Percentiles rank a stretch among this genome's conserved stretches.
These are phyloP conservation scores for Cryoendolithus antarcticus DNA, from an alignment of 2,329 filamentous ascomycete genomes.

Conservation along the genomic window DNA sequence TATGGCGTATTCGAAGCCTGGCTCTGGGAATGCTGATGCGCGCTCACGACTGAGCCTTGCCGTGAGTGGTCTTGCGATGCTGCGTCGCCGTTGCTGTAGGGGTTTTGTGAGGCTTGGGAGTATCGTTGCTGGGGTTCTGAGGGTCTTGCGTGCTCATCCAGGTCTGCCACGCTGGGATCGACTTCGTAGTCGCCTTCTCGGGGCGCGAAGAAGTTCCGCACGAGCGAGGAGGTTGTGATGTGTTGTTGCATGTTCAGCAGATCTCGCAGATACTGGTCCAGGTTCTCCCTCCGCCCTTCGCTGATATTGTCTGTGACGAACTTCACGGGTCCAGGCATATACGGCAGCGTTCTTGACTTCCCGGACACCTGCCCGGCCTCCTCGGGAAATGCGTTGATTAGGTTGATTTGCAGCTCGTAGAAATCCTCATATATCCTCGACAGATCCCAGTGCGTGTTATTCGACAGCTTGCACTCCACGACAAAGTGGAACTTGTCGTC, in stretches of 20 bases:
- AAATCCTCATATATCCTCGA: conserved; percentile 97
- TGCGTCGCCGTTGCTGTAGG: conserved; percentile 10
- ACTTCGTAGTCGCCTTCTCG: conserved; percentile 89
- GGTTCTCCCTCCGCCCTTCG: conserved; percentile 78
- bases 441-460: conserved; percentile 84
- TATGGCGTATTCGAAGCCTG: conserved; percentile 10
- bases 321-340: conserved; percentile 95
- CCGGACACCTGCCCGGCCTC: conserved; percentile 77
- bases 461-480: conserved; percentile 80
- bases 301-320: conserved; percentile 98
- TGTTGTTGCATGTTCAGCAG: conserved; percentile 70
- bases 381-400: conserved; percentile 80
- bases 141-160: conserved; percentile 56
- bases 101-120: conserved; percentile 20
- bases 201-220: conserved; percentile 83
- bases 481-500: conserved; percentile 99
- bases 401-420: conserved; percentile 94
- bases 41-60: conserved; percentile 8
- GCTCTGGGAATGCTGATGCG: conserved; percentile 11
- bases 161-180: conserved; percentile 50
- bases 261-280: conserved; percentile 93
- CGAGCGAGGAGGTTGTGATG: conserved; percentile 71
- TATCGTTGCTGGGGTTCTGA: conserved; percentile 50
- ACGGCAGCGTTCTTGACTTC: conserved; percentile 70
- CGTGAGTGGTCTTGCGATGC: conserved; percentile 12